Conservation (phyloP, 2,329 filamentous ascomycete species). For the Fusarium sp. region DNA sequence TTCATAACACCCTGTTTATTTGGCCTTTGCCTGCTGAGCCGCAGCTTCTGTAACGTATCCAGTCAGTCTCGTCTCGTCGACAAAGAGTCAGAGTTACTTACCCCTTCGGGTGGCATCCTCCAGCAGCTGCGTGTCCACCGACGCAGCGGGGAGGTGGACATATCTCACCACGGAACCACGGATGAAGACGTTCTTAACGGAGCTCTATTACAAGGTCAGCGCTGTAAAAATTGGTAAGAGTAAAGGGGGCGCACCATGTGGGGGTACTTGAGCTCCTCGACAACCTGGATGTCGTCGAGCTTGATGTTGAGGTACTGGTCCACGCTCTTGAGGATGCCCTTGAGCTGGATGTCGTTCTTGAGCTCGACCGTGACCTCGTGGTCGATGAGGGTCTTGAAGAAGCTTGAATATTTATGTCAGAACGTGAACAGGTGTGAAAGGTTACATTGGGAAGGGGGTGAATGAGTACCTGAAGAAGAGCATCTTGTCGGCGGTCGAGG, state of each 20-base stretch:
- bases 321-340: conserved; percentile 94
- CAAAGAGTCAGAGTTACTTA: conserved; percentile 51
- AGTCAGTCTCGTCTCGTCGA: conserved; percentile 9
- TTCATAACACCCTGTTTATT: conserved; percentile 48
- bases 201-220: conserved; percentile 58
- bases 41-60: conserved; percentile 61
- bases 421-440: neutral
- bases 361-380: conserved; percentile 97
- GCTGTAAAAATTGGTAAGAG: neutral
- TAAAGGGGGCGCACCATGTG: conserved; percentile 74
- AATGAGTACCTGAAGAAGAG: conserved; percentile 58
- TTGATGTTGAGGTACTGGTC: conserved; percentile 99
- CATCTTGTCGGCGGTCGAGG: conserved; percentile 48
- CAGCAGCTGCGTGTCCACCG: conserved; percentile 86
- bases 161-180: conserved; percentile 93
- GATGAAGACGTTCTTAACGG: conserved; percentile 97
- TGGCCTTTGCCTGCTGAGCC: conserved; percentile 68
- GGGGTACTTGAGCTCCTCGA: conserved; percentile 94
- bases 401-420: conserved; percentile 64
- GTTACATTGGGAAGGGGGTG: neutral
- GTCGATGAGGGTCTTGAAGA: conserved; percentile 99
- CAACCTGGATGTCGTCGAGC: conserved; percentile 92
- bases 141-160: conserved; percentile 84
- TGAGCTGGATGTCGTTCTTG: conserved; percentile 98
- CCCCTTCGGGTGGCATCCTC: conserved; percentile 93